Percentiles rank a stretch among this genome's conserved stretches.
Conservation (phyloP, 306 rosid genomes). For the Castanea crenata region DNA sequence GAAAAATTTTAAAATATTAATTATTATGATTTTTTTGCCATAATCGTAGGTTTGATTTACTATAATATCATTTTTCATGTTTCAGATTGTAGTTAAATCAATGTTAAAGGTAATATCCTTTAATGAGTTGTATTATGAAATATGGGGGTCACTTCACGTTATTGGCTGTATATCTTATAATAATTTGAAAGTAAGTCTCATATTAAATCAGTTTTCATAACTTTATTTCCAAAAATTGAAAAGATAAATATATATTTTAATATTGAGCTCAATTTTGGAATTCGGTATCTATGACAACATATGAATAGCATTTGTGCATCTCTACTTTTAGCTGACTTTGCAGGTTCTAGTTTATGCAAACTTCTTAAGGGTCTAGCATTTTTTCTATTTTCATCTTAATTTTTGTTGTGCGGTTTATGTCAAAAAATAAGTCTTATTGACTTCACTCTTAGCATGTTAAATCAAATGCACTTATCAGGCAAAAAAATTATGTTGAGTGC, state of each 20-base stretch:
- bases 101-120: not conserved
- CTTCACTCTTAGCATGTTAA: not conserved
- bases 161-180: not conserved
- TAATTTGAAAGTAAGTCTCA: not conserved
- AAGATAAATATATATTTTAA: not conserved
- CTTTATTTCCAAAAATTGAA: not conserved
- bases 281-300: not conserved
- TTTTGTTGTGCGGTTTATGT: not conserved
- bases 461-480: not conserved
- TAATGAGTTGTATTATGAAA: not conserved
- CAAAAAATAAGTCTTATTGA: not conserved
- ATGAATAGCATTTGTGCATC: not conserved
- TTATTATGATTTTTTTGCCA: not conserved
- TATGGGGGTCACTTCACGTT: not conserved
- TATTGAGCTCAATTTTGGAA: not conserved
- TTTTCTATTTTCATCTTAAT: not conserved
- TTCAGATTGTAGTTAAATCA: not conserved
- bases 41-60: not conserved
- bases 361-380: not conserved
- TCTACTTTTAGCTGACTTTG: not conserved
- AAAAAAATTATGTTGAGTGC: not conserved
- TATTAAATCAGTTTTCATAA: not conserved
- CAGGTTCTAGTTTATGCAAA: not conserved
- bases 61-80: not conserved
- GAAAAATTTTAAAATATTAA: not conserved